Conservation (phyloP, 179 eudicot species). For the Silene coronaria region DNA sequence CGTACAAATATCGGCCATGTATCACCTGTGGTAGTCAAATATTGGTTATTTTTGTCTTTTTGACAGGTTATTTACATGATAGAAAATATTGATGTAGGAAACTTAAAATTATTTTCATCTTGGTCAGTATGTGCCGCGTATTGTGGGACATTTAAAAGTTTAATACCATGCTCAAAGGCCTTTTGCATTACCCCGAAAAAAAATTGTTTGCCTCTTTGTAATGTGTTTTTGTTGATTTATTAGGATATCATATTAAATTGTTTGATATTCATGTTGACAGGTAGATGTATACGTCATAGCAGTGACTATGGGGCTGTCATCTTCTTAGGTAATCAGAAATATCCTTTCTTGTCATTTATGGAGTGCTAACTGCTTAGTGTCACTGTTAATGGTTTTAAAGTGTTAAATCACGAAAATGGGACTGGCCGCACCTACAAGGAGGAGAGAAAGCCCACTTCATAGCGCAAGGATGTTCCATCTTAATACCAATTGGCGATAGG, state of each 20-base stretch:
- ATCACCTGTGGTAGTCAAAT: not conserved
- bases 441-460: too few relatives aligned
- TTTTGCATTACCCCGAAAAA: not conserved
- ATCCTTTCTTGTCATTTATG: conserved; percentile 10
- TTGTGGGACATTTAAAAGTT: not conserved
- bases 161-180: not conserved
- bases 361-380: not conserved
- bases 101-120: not conserved
- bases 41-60: not conserved
- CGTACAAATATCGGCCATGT: not conserved
- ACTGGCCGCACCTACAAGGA: too few relatives aligned
- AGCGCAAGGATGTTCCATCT: too few relatives aligned
- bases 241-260: conserved; percentile 9
- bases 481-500: too few relatives aligned
- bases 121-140: not conserved
- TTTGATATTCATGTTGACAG: conserved; percentile 40
- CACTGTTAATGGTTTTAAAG: not conserved
- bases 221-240: not conserved
- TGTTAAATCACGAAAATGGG: too few relatives aligned
- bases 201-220: not conserved
- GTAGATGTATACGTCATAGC: conserved; percentile 91
- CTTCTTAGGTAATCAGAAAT: conserved; percentile 60
- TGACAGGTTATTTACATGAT: not conserved
- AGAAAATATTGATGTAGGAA: not conserved
- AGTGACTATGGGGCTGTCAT: conserved; percentile 92